Evolutionary conservation across 768 basidiomycete genomes (phyloP).

Genomic region (Saitozyma sp.): DNA sequence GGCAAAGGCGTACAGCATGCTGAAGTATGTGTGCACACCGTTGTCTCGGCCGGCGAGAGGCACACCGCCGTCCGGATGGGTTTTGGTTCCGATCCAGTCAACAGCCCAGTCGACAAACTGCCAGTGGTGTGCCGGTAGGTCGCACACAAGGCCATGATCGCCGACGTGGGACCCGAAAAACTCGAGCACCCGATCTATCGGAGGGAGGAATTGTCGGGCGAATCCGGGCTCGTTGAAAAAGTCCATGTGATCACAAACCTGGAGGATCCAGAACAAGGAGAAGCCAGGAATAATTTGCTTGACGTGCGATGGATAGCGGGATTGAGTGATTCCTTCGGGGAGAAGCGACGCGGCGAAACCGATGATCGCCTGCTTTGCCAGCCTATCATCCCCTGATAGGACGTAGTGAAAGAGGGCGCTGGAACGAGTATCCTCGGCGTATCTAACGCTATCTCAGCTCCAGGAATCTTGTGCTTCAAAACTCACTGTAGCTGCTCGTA

Average conservation of each 20-base stretch:
- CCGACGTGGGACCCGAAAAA: slow-evolving; percentile 32
- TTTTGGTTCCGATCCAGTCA: slow-evolving; percentile 17
- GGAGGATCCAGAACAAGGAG: slow-evolving; percentile 31
- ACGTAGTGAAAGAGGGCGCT: slow-evolving; percentile 33
- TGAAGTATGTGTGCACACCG: slow-evolving; percentile 15
- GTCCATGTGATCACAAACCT: slow-evolving; percentile 27
- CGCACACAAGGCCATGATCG: slow-evolving; percentile 22
- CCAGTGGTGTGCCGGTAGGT: slow-evolving; percentile 24
- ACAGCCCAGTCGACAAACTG: slow-evolving; percentile 35
- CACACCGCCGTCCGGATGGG: slow-evolving; percentile 26
- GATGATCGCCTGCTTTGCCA: slow-evolving; percentile 28
- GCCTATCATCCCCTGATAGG: slow-evolving; percentile 33
- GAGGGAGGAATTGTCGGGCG: slow-evolving; percentile 21
- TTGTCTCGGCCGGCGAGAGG: slow-evolving; percentile 20
- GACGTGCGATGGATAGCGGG: slow-evolving; percentile 30
- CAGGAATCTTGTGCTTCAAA: background rate
- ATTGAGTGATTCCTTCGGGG: slow-evolving; percentile 22
- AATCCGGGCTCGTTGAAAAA: slow-evolving; percentile 26
- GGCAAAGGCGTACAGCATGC: slow-evolving; percentile 15
- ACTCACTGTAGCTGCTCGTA: slow-evolving; percentile 34
- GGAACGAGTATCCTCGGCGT: slow-evolving; percentile 35
- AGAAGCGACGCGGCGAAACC: slow-evolving; percentile 27
- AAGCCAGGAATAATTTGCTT: slow-evolving; percentile 36
- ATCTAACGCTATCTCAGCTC: slow-evolving; percentile 11
- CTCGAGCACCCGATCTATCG: slow-evolving; percentile 28